phyloP scores from a whole-genome alignment of 73 alveolate genomes.

The Blepharisma japonicum region DNA sequence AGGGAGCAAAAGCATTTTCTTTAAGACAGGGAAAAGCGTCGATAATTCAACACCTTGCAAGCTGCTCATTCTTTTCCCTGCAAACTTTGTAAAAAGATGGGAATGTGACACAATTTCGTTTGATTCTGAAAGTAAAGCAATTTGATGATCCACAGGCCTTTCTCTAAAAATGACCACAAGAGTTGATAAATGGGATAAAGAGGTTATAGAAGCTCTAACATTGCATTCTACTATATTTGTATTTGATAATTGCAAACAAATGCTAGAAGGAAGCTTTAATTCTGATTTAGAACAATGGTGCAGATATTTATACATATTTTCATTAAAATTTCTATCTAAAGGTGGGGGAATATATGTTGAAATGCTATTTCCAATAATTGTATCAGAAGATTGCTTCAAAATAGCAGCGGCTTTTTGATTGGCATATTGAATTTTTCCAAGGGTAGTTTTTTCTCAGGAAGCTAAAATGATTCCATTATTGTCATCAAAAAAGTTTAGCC shows the following conservation, averaged over 20 bases:
- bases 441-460: not conserved
- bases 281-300: not conserved
- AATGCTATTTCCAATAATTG: slow-evolving; percentile 16
- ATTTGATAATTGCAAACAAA: not conserved
- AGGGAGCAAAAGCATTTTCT: no score
- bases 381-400: not conserved
- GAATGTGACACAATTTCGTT: not conserved
- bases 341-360: slow-evolving; percentile 5
- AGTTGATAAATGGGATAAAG: not conserved
- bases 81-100: not conserved
- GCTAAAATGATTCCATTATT: not conserved
- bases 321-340: not conserved
- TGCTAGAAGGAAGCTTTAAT: not conserved
- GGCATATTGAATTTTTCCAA: not conserved
- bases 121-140: not conserved
- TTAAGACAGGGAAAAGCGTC: no score
- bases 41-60: no score
- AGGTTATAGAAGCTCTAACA: not conserved
- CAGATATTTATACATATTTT: not conserved
- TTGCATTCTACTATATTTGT: not conserved
- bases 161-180: not conserved
- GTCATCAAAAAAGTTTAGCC: slow-evolving; percentile 7
- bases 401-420: not conserved
- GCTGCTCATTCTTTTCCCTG: not conserved
- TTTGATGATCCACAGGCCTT: not conserved